Percentiles rank a stretch among this genome's conserved stretches.
phyloP scores from a whole-genome alignment of 106 monocot genomes.

The Acorus gramineus region DNA sequence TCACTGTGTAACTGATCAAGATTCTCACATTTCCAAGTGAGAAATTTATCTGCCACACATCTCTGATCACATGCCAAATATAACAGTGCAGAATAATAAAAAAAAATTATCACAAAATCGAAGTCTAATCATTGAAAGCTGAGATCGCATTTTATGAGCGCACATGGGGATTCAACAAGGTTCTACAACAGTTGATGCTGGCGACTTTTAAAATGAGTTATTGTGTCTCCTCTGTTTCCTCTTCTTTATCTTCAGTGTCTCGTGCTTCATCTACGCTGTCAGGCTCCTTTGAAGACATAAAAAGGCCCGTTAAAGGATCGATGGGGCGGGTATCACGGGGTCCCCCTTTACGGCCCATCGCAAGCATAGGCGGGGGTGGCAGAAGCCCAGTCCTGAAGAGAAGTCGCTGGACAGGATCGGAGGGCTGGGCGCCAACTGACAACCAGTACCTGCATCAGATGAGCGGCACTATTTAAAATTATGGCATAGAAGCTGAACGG shows the following conservation, averaged over 20 bases:
- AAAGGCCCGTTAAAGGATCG: not conserved
- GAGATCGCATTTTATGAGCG: no score
- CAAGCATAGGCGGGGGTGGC: not conserved
- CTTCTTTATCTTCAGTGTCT: slow-evolving; percentile 12
- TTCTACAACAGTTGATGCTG: no score
- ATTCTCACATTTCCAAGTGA: no score
- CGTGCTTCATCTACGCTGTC: slow-evolving; percentile 3
- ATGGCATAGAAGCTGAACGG: no score
- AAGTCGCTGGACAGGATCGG: slow-evolving; percentile 4
- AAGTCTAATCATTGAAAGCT: no score
- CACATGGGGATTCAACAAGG: no score
- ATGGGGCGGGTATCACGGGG: not conserved
- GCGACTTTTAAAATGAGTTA: slow-evolving; percentile 1
- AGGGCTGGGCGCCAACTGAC: slow-evolving; percentile 12
- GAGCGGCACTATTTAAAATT: no score
- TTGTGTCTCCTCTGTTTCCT: not conserved
- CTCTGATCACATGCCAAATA: no score
- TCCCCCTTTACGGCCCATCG: slow-evolving; percentile 2
- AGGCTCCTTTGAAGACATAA: slow-evolving; percentile 10
- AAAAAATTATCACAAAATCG: no score
- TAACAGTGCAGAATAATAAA: no score
- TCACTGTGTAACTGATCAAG: no score
- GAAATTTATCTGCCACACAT: no score
- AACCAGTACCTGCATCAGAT: slow-evolving; percentile 5
- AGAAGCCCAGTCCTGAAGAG: slow-evolving; percentile 6